phyloP scores from a whole-genome alignment of 495 filamentous ascomycete genomes.

The Trichoderma parareesei region DNA sequence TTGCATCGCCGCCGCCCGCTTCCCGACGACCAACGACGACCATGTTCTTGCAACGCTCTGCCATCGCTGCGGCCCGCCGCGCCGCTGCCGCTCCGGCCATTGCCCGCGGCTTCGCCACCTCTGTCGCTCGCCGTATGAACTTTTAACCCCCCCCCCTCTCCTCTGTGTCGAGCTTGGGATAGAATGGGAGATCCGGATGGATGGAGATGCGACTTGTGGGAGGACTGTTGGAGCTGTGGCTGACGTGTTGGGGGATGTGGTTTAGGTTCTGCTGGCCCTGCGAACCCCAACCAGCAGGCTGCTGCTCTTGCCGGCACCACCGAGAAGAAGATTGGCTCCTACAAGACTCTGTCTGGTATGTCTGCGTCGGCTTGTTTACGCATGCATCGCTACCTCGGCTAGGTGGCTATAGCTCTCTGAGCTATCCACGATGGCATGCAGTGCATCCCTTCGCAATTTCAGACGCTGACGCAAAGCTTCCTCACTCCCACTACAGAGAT shows the following conservation, averaged over 20 bases:
- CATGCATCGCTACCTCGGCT: background rate
- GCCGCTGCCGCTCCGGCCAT: constrained; percentile 52
- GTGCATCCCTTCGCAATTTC: constrained; percentile 13
- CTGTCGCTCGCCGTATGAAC: constrained; percentile 51
- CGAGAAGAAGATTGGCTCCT: constrained; percentile 24
- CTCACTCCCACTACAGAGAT: constrained; percentile 55
- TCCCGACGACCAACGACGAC: constrained; percentile 19
- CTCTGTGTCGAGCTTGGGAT: background rate
- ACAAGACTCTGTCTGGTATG: constrained; percentile 29
- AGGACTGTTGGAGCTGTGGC: background rate
- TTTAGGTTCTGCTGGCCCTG: background rate
- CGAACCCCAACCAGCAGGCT: constrained; percentile 10
- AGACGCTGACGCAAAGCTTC: constrained; percentile 12
- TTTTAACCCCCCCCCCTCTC: background rate
- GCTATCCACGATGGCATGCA: too few relatives aligned
- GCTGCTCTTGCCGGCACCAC: constrained; percentile 14
- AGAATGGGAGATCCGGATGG: background rate
- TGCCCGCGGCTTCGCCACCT: constrained; percentile 50
- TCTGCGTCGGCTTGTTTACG: background rate
- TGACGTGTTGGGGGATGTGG: background rate
- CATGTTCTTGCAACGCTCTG: constrained; percentile 83
- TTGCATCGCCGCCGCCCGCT: constrained; percentile 22
- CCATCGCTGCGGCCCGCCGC: constrained; percentile 62
- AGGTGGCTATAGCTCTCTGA: too few relatives aligned
- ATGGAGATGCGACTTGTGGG: background rate